These are phyloP conservation scores for Porogramme epimiltina DNA, from an alignment of 1,284 basidiomycete genomes.

Conservation along the genomic window DNA sequence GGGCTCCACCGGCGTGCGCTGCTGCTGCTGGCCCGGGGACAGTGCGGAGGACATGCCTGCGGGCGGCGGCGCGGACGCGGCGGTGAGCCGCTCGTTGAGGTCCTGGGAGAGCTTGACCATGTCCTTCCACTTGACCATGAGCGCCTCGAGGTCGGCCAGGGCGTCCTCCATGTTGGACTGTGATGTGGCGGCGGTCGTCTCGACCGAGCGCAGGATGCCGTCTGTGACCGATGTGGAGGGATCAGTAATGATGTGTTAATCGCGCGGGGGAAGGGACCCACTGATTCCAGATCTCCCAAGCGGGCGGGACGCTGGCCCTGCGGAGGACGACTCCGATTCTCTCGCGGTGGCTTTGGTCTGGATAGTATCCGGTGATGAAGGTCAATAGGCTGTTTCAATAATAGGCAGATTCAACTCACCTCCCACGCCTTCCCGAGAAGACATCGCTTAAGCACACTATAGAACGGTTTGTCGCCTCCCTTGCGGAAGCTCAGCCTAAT, in stretches of 20 bases:
- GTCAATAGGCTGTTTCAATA: neutral
- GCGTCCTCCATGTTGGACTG: constrained; percentile 77
- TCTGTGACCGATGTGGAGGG: constrained; percentile 44
- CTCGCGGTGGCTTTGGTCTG: constrained; percentile 10
- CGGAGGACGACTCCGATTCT: neutral
- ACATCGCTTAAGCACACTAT: constrained; percentile 77
- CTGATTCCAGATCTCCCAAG: constrained; percentile 51
- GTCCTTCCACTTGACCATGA: constrained; percentile 91
- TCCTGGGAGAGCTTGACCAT: constrained; percentile 92
- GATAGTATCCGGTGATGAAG: neutral
- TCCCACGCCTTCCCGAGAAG: constrained; percentile 85
- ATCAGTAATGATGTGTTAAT: neutral
- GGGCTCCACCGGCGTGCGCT: constrained; percentile 43
- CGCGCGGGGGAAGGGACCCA: constrained; percentile 32
- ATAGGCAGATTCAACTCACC: constrained; percentile 41
- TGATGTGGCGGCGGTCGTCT: constrained; percentile 64
- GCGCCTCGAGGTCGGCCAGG: constrained; percentile 86
- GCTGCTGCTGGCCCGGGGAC: neutral
- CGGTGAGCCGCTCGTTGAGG: constrained; percentile 82
- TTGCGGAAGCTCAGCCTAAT: constrained; percentile 88
- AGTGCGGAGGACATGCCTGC: constrained; percentile 11
- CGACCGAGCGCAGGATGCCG: constrained; percentile 77
- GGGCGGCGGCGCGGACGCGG: constrained; percentile 43
- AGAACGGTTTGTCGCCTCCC: constrained; percentile 88
- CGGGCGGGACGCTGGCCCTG: constrained; percentile 12